A percentile compares a stretch with the other conserved stretches of the same genome.
These are phyloP conservation scores for Beauveria asiatica DNA, from an alignment of 2,329 filamentous ascomycete species.

Conservation along the genomic window DNA sequence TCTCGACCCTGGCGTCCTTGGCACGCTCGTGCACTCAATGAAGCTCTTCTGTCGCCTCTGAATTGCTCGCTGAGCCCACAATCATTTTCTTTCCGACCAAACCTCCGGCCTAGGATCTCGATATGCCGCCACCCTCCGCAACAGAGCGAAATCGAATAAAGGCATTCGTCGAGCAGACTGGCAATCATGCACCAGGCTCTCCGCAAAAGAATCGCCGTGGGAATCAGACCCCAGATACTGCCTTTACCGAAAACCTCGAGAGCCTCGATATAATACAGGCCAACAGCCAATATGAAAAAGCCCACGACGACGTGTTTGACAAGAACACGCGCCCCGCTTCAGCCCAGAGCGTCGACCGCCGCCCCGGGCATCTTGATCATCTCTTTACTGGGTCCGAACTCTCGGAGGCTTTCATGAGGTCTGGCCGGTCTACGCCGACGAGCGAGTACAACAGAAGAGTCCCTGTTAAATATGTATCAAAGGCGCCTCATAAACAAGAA, in stretches of 20 bases:
- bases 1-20: not conserved
- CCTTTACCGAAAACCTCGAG: conserved; percentile 4
- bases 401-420: conserved; percentile 31
- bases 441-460: conserved; percentile 21
- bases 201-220: not conserved
- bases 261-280: not conserved
- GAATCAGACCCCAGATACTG: conserved; percentile 2
- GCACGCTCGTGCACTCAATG: not conserved
- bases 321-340: conserved; percentile 1
- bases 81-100: not conserved
- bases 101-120: not conserved
- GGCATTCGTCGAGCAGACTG: conserved; percentile 6
- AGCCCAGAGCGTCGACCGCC: not conserved
- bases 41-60: too few relatives aligned
- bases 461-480: conserved; percentile 11
- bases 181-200: not conserved
- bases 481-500: not conserved
- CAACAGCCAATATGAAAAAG: not conserved
- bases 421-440: conserved; percentile 28
- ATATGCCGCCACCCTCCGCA: not conserved
- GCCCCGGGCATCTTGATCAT: not conserved
- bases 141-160: conserved; percentile 6
- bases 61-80: not conserved
- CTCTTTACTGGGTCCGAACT: conserved; percentile 32
- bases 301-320: not conserved